Evolutionary conservation across 164 flowering plant genomes (phyloP).

Genomic region (Vitis labrusca): DNA sequence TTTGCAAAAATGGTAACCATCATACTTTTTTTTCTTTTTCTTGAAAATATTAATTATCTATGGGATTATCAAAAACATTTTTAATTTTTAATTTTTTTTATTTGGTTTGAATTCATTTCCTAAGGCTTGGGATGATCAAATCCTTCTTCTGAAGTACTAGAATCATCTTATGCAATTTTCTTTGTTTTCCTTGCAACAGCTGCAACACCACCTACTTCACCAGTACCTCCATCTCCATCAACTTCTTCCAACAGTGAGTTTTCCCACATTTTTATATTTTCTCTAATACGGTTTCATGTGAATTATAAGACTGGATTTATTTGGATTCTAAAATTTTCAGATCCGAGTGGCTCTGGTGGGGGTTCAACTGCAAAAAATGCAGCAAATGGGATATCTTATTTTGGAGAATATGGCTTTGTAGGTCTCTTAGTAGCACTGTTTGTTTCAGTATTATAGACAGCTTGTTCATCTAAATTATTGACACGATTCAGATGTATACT

Average conservation of each 20-base stretch:
- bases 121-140: too few relatives aligned
- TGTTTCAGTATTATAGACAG: conserved; percentile 4
- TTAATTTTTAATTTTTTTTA: too few relatives aligned
- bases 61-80: too few relatives aligned
- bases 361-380: conserved; percentile 2
- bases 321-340: background rate
- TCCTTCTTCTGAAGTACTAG: background rate
- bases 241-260: background rate
- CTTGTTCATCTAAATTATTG: background rate
- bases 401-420: conserved; percentile 8
- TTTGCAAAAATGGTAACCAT: conserved; percentile 28
- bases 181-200: background rate
- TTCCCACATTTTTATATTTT: background rate
- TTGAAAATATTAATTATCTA: too few relatives aligned
- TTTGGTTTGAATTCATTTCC: background rate
- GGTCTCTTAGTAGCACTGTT: conserved; percentile 7
- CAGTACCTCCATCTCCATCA: background rate
- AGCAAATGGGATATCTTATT: conserved; percentile 11
- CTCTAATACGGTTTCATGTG: too few relatives aligned
- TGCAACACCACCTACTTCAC: background rate
- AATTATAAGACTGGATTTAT: too few relatives aligned
- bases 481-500: too few relatives aligned
- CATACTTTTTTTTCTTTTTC: background rate
- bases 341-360: background rate
- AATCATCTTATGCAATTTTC: background rate